Percentiles rank a stretch among this genome's conserved stretches.
Conservation (phyloP, 192 early-diverging fungal species). For the Rhizophagus sp. region DNA sequence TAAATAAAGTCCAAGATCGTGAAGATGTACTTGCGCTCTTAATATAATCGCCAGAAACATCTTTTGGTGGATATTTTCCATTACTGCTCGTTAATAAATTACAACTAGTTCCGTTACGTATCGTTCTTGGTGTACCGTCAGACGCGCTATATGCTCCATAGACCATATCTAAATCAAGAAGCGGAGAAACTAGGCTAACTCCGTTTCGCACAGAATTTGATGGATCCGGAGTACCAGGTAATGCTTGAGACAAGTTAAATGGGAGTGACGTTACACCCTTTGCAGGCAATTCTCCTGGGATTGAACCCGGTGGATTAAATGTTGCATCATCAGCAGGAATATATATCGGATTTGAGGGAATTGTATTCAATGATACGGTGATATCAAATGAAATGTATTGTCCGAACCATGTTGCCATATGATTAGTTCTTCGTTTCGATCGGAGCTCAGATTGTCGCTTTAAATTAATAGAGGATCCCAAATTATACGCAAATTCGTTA, state of each 20-base stretch:
- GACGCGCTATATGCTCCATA: not conserved
- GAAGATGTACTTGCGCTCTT: not conserved
- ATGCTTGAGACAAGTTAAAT: not conserved
- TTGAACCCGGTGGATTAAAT: not conserved
- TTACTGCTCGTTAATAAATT: not conserved
- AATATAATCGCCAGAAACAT: not conserved
- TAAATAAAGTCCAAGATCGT: not conserved
- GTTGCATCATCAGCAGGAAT: not conserved
- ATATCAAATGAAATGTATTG: not conserved
- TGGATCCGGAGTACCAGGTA: not conserved
- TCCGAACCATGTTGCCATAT: not conserved
- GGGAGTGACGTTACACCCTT: not conserved
- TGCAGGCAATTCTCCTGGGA: not conserved
- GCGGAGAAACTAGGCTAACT: not conserved
- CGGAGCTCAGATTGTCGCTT: not conserved
- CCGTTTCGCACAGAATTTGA: slow-evolving; percentile 1
- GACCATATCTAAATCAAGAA: slow-evolving; percentile 13
- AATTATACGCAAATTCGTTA: not conserved
- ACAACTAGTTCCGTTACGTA: not conserved
- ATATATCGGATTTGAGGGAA: not conserved
- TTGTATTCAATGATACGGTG: not conserved
- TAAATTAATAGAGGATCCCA: not conserved
- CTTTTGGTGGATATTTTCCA: not conserved
- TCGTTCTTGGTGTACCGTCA: too few species aligned
- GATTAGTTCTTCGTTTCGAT: not conserved